Percentiles rank a stretch among this genome's conserved stretches.
Conservation (phyloP, 23 red algal genomes). For the Chondrus crispus region DNA sequence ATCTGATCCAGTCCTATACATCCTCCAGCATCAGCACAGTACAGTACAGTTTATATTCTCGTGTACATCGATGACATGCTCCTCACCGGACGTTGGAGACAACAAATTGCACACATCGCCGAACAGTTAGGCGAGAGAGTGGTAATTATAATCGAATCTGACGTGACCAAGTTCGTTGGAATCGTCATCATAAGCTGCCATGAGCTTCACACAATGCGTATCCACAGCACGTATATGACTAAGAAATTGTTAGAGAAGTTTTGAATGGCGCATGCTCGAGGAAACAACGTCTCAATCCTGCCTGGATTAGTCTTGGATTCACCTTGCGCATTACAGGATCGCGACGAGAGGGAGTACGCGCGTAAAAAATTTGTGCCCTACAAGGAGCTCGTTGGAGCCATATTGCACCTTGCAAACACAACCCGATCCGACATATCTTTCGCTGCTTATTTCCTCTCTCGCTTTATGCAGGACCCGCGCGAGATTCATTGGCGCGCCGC, state of each 20-base stretch:
- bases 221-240: background rate
- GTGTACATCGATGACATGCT: constrained; percentile 51
- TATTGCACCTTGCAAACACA: background rate
- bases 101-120: background rate
- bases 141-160: background rate
- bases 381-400: background rate
- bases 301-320: background rate
- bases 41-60: background rate
- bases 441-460: background rate
- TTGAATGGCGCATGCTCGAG: background rate
- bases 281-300: background rate
- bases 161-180: background rate
- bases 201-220: background rate
- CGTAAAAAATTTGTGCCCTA: background rate
- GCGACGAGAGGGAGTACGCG: background rate
- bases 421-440: background rate
- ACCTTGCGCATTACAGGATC: background rate
- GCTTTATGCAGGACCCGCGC: background rate
- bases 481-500: background rate
- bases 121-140: background rate
- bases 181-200: background rate
- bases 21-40: background rate
- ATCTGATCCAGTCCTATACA: constrained; percentile 16
- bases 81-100: background rate
- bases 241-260: background rate